A percentile compares a stretch with the other conserved stretches of the same genome.
phyloP scores from a whole-genome alignment of 306 rosid species.

The Hippophae gyantsensis region DNA sequence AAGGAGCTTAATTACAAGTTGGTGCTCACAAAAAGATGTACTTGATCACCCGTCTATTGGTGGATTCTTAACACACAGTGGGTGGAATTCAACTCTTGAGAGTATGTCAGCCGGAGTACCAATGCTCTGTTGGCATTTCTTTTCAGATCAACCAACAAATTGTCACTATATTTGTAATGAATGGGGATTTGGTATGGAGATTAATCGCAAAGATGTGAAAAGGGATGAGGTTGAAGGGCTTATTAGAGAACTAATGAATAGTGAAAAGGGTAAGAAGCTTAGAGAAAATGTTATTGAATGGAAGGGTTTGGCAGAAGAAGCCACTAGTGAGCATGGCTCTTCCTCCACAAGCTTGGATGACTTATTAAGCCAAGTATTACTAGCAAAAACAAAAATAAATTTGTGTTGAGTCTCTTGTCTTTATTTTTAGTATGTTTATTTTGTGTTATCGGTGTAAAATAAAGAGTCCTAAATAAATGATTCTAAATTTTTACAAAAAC shows the following conservation, averaged over 20 bases:
- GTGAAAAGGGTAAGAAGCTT: constrained; percentile 1
- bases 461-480: too few relatives aligned
- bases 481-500: too few relatives aligned
- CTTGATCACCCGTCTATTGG: constrained; percentile 7
- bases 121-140: neutral
- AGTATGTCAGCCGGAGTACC: constrained; percentile 9
- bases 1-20: constrained; percentile 13
- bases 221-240: constrained; percentile 4
- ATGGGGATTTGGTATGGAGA: constrained; percentile 4
- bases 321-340: neutral
- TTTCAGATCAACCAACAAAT: neutral
- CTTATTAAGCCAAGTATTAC: neutral
- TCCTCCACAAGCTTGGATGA: neutral
- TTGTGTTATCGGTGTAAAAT: too few relatives aligned
- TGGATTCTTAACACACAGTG: constrained; percentile 10
- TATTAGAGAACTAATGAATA: neutral
- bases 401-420: too few relatives aligned
- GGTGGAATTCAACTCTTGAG: constrained; percentile 15
- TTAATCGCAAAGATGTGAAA: neutral
- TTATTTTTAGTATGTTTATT: too few relatives aligned
- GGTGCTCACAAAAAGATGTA: constrained; percentile 17
- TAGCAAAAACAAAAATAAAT: too few relatives aligned
- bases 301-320: constrained; percentile 2
- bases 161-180: neutral
- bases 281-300: constrained; percentile 2